Evolutionary conservation across 2,329 filamentous ascomycete genomes (phyloP), one percentile per base, ranked within the genome.

Genomic region (Stromatinia cepivora): DNA sequence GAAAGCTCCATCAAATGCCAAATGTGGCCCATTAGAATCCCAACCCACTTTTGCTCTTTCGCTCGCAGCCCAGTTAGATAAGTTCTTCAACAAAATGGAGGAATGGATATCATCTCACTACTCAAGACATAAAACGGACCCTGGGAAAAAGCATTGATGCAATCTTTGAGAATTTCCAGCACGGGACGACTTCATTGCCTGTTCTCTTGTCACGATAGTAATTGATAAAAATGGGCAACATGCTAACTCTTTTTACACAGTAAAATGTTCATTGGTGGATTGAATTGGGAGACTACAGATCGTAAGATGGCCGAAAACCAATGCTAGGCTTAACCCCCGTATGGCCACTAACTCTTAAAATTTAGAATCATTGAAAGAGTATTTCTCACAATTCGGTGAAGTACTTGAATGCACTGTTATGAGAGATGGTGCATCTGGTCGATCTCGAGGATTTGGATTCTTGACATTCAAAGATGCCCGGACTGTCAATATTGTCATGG

Each of bases 261-360:
- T 78, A 99, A 99, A 84, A 99, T 99, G 95, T 99, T 99, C 77
- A 99, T 99, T 81, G 95, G 95, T 77, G 95, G 95, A 53, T 83
- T 99, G 68, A 99, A 99, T 79, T 99, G 95, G 95, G 95, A 99
- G 81, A 99, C 95, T 22, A 98, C 95, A 69, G 94, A 98, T 83
- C 90, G 94, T 98, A 89, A 86, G 68, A 69, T 25, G 39, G 50
- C 62, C 65, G 45, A 50, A 63, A 54, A 45, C 10, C 25, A 53
- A 54, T n/a, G 15, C 52, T 63, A 50, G 22, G 45, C 22, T 54
- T 28, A 54, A 42, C 61, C 53, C 61, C 45, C 56, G 39, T 39
- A 36, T 61, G 39, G 20, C 31, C n/a, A 39, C 64, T 67, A 70
- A 67, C 48, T 5, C 2, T 42, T 39, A 28, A 59, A 36, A 28